Conservation (phyloP, 768 basidiomycete species). For the Phanerodontia chrysosporium region DNA sequence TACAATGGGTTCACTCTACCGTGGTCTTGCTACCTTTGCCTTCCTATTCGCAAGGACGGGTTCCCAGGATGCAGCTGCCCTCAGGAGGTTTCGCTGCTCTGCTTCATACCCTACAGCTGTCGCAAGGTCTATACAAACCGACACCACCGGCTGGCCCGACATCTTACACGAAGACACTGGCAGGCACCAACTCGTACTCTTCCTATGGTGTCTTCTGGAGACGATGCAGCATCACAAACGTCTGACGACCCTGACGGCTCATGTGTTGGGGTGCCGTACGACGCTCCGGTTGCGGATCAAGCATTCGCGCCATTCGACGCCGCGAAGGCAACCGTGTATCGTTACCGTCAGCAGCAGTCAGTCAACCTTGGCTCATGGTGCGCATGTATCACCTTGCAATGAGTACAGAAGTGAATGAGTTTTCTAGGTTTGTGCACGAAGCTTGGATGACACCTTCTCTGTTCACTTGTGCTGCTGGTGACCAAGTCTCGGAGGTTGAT, state of each 20-base stretch:
- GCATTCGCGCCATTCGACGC: constrained; percentile 46
- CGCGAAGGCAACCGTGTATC: constrained; percentile 45
- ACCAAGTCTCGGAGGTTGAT: constrained; percentile 54
- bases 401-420: too few relatives aligned
- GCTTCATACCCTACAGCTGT: constrained; percentile 29
- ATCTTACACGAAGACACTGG: constrained; percentile 3
- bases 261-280: constrained; percentile 23
- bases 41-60: background rate
- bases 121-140: constrained; percentile 30
- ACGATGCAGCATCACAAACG: background rate
- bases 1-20: background rate
- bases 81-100: constrained; percentile 24
- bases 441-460: constrained; percentile 71
- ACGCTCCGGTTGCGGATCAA: constrained; percentile 24
- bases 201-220: background rate
- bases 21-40: background rate
- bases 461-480: constrained; percentile 53
- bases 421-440: constrained; percentile 66
- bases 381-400: too few relatives aligned
- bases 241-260: background rate
- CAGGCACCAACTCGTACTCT: constrained; percentile 2
- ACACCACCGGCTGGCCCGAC: constrained; percentile 9
- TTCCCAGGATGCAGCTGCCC: constrained; percentile 23
- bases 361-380: constrained; percentile 68
- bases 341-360: constrained; percentile 59